Evolutionary conservation across 2,329 filamentous ascomycete genomes (phyloP), one percentile per base, ranked within the genome.

Genomic region (Aureobasidium mangrovei): DNA sequence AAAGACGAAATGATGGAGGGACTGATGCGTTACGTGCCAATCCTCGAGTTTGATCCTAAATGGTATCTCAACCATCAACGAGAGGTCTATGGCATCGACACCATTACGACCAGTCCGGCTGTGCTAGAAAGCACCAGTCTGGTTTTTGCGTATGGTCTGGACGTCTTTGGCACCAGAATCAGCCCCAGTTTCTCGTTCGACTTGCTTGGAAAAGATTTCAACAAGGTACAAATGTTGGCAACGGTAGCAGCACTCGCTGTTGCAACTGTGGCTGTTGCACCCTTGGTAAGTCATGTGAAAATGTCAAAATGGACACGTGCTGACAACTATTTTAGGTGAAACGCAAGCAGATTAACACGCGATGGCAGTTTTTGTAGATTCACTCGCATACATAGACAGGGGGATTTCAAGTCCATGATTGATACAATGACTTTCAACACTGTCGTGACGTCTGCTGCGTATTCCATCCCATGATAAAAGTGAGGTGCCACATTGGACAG

Each of bases 141-240:
- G 54, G 79, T 98, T 9, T 85, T 96, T 64, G 90, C 89, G 0
- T 95, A 86, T 64, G 93, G 93, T 3, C 69, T 89, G 10, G 93
- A 98, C 67, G 74, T 97, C 2, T 98, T 94, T 61, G 90, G 87
- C 10, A 91, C 90, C 1, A 77, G 90, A 51, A 81, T 94, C 8
- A 82, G 85, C n/a, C 93, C 93, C 0, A 95, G 89, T 69, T 83
- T 86, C 62, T 80, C 86, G 12, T 98, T 98, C 69, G 93, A 98
- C 72, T 82, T 97, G 40, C 74, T 98, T 12, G 93, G 90, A 58
- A 93, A 90, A 71, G 88, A 88, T 2, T 98, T 98, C 70, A 93
- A 91, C 67, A 96, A 95, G 75, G 67, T 90, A 54, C 86, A 90
- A 62, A 80, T 98, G 65, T 69, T 96, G 36, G 77, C 80, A 12